Conservation (phyloP, 179 eudicot species). For the Dionaea muscipula region DNA sequence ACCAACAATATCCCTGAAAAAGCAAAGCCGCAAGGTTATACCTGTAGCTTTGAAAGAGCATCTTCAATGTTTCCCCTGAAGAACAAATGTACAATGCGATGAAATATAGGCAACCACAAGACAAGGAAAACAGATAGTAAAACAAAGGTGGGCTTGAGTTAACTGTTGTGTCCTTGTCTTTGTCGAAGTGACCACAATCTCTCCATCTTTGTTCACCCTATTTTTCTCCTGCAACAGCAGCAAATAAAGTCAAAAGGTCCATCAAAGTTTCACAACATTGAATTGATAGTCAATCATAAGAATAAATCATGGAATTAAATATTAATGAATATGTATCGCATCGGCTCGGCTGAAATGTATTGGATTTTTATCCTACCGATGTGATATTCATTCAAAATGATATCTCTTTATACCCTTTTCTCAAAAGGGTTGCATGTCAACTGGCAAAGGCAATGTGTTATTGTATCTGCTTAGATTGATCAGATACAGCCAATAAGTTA, state of each 20-base stretch:
- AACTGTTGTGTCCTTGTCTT: conserved; percentile 79
- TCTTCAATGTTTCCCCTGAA: conserved; percentile 70
- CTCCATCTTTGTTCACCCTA: conserved; percentile 79
- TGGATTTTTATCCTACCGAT: no score
- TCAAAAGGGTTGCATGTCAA: no score
- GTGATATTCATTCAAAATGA: no score
- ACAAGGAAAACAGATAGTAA: conserved; percentile 6
- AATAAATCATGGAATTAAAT: no score
- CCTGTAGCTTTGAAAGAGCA: conserved; percentile 66
- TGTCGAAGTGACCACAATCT: conserved; percentile 66
- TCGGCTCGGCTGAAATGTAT: no score
- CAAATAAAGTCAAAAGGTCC: not conserved
- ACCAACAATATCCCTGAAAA: not conserved
- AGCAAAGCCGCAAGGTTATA: conserved; percentile 7
- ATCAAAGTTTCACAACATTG: no score
- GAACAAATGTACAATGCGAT: conserved; percentile 12
- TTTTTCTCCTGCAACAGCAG: conserved; percentile 60
- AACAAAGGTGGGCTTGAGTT: conserved; percentile 12
- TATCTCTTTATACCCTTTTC: no score
- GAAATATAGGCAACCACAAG: not conserved
- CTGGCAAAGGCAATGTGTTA: no score
- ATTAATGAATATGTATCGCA: no score
- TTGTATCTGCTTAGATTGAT: no score
- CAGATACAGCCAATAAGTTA: no score
- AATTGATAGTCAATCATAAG: no score